Base-by-base conservation (phyloP, 2,329 filamentous ascomycete species). In the Ceratocystis colombiana region DNA sequence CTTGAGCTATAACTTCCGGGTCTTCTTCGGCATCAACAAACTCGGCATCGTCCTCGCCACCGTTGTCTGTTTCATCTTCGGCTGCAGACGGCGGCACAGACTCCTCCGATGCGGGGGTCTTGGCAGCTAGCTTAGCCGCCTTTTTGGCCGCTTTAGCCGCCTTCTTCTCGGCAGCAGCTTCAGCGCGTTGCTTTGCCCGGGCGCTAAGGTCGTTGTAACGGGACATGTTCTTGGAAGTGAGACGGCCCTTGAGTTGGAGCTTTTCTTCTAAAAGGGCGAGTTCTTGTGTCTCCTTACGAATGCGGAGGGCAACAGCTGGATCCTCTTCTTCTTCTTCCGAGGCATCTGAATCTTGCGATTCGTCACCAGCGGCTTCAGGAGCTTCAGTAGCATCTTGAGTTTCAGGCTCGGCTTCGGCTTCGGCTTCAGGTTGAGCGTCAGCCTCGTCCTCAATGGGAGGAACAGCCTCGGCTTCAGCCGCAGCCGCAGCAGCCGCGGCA, bases 71-170 rank as follows among this genome's bases (percentile, higher is more conserved):
- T 33, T 37, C 55, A 59, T 59, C 50, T 22, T 64, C 53, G 28
- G 48, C 5, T 10, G 15, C 15, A 44, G 41, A 59, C 10, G 48
- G 48, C 5, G 48, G 22, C n/a, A 44, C 17, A 20, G 46, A 33
- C 8, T 22, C 45, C 5, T 57, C 66, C 10, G 68, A 64, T 7
- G 66, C 5, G 3, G 61, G 72, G 37, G 70, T 71, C 25, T 69
- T 70, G 50, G 72, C 71, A 62, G 70, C 71, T n/a, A 59, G 55
- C 17, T 59, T 59, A 69, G 74, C 67, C 69, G 74, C 71, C 70
- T 74, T 72, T n/a, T 71, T 70, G 17, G 75, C 76, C n/a, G 75
- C 76, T 45, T 75, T 75, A 7, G 70, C 74, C n/a, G 72, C 76
- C 41, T 73, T 72, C 8, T 73, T 73, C 61, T 73, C 76, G 7